phyloP scores from a whole-genome alignment of 2,329 filamentous ascomycete species.

The Colletotrichum cordylinicola region DNA sequence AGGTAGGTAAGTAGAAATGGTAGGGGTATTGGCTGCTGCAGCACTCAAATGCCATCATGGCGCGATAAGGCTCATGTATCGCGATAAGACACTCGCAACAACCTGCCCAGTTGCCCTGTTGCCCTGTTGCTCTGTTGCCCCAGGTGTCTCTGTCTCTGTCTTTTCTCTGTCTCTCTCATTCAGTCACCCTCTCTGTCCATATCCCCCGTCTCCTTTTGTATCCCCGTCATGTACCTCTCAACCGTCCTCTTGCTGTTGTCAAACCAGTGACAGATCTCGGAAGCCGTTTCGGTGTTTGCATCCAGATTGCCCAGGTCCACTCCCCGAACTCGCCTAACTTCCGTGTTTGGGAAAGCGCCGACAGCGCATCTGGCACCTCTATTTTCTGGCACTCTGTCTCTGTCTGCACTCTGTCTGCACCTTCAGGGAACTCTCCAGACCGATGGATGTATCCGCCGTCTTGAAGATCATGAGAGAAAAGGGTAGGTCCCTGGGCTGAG shows the following conservation, averaged over 20 bases:
- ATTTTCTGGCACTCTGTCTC: neutral
- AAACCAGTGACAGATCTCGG: neutral
- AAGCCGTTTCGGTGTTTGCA: slow-evolving; percentile 14
- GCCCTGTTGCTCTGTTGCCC: neutral
- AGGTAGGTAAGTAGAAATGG: neutral
- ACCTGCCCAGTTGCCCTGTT: neutral
- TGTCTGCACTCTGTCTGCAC: neutral
- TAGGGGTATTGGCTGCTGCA: slow-evolving; percentile 16
- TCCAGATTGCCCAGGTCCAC: neutral
- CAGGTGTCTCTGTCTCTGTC: neutral
- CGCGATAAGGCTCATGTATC: slow-evolving; percentile 24
- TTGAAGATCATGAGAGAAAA: neutral
- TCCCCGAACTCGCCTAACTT: slow-evolving; percentile 15
- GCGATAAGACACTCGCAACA: slow-evolving; percentile 12
- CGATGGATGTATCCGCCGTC: neutral
- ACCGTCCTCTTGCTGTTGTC: neutral
- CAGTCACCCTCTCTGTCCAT: neutral
- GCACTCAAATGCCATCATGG: slow-evolving; percentile 21
- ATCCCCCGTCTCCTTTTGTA: neutral
- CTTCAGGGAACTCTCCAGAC: neutral
- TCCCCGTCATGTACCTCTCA: neutral
- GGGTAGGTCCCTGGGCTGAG: neutral
- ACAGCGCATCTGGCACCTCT: neutral
- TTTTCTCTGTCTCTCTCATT: neutral
- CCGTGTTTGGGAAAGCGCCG: slow-evolving; percentile 10